phyloP scores from a whole-genome alignment of 163 green algal genomes.

The Scenedesmus sp. region DNA sequence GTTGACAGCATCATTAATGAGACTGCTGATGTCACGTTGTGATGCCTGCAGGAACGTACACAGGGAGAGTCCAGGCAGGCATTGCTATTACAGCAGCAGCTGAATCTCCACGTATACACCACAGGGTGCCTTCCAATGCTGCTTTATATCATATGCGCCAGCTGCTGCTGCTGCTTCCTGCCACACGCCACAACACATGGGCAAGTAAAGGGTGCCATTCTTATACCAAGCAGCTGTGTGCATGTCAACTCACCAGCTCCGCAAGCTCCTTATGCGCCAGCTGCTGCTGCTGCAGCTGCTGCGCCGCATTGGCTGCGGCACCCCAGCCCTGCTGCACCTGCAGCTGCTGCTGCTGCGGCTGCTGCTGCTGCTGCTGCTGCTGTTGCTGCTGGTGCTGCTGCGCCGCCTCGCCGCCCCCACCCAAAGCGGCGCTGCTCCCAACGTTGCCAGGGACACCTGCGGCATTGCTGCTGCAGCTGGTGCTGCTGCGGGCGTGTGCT shows the following conservation, averaged over 20 bases:
- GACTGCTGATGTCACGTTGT: too few species aligned
- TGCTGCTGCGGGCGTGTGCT: not conserved
- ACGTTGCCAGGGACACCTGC: not conserved
- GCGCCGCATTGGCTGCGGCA: not conserved
- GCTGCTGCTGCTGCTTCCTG: too few species aligned
- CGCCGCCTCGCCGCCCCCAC: not conserved
- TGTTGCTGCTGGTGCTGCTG: not conserved
- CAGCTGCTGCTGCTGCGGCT: not conserved
- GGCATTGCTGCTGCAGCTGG: not conserved
- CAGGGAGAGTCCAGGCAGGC: too few species aligned
- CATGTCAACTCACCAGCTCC: slow-evolving; percentile 17
- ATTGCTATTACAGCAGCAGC: too few species aligned
- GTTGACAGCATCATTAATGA: too few species aligned
- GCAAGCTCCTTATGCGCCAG: slow-evolving; percentile 28
- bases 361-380: not conserved
- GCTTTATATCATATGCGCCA: too few species aligned
- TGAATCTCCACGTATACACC: too few species aligned
- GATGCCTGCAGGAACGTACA: too few species aligned
- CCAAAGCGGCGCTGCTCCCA: not conserved
- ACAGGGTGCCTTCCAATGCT: too few species aligned
- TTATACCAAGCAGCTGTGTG: not conserved
- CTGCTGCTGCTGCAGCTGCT: not conserved
- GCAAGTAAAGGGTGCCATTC: not conserved
- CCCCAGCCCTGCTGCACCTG: not conserved
- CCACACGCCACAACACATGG: too few species aligned